Evolutionary conservation across 1,139 yeast genomes (phyloP), one percentile per base, ranked within the genome.

Genomic region (Pichia terricola): DNA sequence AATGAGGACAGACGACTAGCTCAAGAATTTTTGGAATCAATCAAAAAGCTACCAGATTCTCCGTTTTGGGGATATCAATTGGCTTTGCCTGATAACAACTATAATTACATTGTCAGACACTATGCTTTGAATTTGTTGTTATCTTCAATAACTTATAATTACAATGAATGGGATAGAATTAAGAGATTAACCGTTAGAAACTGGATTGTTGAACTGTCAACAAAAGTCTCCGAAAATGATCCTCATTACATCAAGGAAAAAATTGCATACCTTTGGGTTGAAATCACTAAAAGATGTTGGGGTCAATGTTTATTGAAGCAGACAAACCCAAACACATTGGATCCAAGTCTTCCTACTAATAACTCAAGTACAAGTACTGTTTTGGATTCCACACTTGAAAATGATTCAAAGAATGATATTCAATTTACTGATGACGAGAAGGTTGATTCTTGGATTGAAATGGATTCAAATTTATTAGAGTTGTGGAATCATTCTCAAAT

Each of bases 61-160:
- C 96, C 97, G 0, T 77, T 69, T 49, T 88, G 95, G 91, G 98
- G 98, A 2, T 89, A 81, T 64, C 89, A 84, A 59, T 70, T 91
- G 49, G 91, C 95, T 1, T 61, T 75, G 34, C 75, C 75, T 39
- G 80, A 79, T 50, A 75, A 77, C 55, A 43, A 78, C 40, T 71
- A 75, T 45, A 75, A 79, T 54, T 76, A 74, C 52, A 80, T 85
- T 34, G 88, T 89, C 25, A 77, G 96, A 50, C 96, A 94, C 61
- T 94, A 79, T 61, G 99, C 98, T 0, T 69, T 91, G 43, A 81
- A 91, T 26, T 65, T 94, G 48, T 66, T 91, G 37, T 88, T 87
- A 53, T 70, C 79, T 54, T 77, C 95, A 26, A 79, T 89, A 48
- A 69, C 73, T 35, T 46, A 53, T 59, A 67, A 55, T 57, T 82